phyloP scores from a whole-genome alignment of 169 alveolate genomes.

The Plasmodium sp. region DNA sequence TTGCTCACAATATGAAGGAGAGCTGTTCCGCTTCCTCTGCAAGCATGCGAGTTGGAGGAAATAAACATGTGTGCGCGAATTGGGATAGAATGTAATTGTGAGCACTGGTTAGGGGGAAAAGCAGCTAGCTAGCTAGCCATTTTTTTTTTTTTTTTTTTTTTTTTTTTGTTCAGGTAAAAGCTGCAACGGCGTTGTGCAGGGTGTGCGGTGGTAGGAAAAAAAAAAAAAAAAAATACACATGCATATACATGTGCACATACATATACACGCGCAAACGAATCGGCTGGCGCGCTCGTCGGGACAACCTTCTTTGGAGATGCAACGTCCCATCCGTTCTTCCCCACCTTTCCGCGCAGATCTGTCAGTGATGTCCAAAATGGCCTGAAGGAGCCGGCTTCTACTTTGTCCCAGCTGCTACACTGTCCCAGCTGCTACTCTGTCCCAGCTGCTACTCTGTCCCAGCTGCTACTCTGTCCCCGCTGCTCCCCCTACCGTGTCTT shows the following conservation, averaged over 20 bases:
- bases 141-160: background rate
- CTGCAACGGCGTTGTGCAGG: slow-evolving; percentile 79
- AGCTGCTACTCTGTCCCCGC: background rate
- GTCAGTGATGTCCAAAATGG: slow-evolving; percentile 63
- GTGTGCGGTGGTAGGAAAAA: slow-evolving; percentile 78
- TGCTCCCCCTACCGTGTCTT: background rate
- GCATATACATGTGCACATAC: background rate
- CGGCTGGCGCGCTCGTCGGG: background rate
- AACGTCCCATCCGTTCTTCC: background rate
- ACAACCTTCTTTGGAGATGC: too few relatives aligned
- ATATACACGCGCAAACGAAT: background rate
- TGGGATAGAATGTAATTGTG: background rate
- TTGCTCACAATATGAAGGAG: slow-evolving; percentile 11
- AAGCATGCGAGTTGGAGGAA: background rate
- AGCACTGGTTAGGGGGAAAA: background rate
- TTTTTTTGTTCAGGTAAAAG: slow-evolving; percentile 76
- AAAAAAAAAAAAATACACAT: slow-evolving; percentile 6
- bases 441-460: background rate
- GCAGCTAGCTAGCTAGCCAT: background rate
- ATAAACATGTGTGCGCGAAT: background rate
- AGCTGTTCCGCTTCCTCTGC: background rate
- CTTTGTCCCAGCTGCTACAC: background rate
- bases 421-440: background rate
- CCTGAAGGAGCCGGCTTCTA: background rate
- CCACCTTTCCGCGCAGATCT: slow-evolving; percentile 9